Percentiles rank a stretch among this genome's conserved stretches.
These are phyloP conservation scores for Ophiosphaerella herpotricha DNA, from an alignment of 2,329 filamentous ascomycete genomes.

Conservation along the genomic window DNA sequence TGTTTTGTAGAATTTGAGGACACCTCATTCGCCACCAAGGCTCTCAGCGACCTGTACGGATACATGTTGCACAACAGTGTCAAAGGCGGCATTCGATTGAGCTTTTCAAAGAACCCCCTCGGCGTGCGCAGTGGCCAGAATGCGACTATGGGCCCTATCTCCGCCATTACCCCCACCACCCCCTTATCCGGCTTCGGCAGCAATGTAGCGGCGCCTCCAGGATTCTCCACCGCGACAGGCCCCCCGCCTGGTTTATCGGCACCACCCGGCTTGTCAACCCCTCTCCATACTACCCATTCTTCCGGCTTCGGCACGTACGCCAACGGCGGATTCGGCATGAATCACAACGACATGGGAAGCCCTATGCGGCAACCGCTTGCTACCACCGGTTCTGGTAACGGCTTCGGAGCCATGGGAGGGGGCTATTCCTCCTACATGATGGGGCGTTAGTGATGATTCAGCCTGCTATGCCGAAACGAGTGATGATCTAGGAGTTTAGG, in stretches of 20 bases:
- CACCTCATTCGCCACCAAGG: conserved; percentile 86
- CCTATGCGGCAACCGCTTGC: conserved; percentile 41
- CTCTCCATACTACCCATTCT: conserved; percentile 34
- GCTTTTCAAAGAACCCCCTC: conserved; percentile 96
- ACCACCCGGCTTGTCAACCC: conserved; percentile 68
- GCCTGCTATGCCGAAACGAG: conserved; percentile 37
- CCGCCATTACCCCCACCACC: conserved; percentile 56
- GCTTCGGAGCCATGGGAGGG: conserved; percentile 37
- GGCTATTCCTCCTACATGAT: conserved; percentile 48
- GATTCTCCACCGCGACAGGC: conserved; percentile 70
- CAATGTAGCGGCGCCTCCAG: conserved; percentile 57
- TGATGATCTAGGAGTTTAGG: conserved; percentile 42
- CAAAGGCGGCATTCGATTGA: conserved; percentile 92
- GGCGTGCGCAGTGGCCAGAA: conserved; percentile 82
- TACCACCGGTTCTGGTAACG: conserved; percentile 35
- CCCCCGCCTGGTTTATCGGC: conserved; percentile 81
- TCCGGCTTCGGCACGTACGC: conserved; percentile 45
- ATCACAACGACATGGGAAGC: conserved; percentile 40
- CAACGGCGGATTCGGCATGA: conserved; percentile 44
- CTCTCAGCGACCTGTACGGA: conserved; percentile 87
- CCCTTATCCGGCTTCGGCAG: conserved; percentile 63
- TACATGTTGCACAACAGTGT: conserved; percentile 85
- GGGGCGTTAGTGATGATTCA: conserved; percentile 35
- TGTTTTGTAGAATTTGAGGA: conserved; percentile 99
- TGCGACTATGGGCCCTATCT: conserved; percentile 57